Conservation (phyloP, 345 rosid genomes). For the Citrus glauca region DNA sequence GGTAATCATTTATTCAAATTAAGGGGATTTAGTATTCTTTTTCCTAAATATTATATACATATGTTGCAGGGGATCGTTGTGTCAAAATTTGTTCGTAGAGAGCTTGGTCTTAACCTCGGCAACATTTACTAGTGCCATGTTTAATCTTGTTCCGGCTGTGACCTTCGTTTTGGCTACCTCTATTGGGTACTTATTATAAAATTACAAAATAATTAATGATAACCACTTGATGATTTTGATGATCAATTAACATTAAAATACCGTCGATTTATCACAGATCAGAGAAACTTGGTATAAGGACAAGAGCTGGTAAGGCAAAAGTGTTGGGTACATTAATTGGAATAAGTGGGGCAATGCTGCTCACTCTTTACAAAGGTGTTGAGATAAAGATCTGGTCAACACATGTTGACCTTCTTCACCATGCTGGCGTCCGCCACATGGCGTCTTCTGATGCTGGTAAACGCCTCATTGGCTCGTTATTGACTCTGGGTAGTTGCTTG, state of each 20-base stretch:
- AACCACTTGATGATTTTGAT: no score
- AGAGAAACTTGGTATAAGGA: conserved; percentile 9
- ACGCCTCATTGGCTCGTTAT: conserved; percentile 22
- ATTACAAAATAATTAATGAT: no score
- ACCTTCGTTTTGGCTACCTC: conserved; percentile 48
- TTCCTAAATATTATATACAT: no score
- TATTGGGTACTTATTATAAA: conserved; percentile 27
- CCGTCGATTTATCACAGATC: conserved; percentile 19
- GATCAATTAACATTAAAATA: no score
- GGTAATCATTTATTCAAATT: no score
- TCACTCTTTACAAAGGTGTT: conserved; percentile 54
- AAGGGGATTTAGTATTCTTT: no score
- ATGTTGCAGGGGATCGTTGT: conserved; percentile 29
- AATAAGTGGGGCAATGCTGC: conserved; percentile 50
- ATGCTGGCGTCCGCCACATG: neutral
- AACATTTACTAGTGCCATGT: conserved; percentile 44
- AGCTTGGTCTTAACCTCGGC: conserved; percentile 51
- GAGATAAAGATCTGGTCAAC: conserved; percentile 32
- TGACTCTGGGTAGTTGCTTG: conserved; percentile 29
- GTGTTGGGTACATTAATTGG: conserved; percentile 51
- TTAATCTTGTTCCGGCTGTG: conserved; percentile 41
- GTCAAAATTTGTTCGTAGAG: conserved; percentile 30
- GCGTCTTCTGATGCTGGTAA: neutral
- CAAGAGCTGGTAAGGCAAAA: conserved; percentile 41
- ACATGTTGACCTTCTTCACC: conserved; percentile 31